Base-by-base conservation (phyloP, 768 basidiomycete species). In the Lentinus tigrinus region DNA sequence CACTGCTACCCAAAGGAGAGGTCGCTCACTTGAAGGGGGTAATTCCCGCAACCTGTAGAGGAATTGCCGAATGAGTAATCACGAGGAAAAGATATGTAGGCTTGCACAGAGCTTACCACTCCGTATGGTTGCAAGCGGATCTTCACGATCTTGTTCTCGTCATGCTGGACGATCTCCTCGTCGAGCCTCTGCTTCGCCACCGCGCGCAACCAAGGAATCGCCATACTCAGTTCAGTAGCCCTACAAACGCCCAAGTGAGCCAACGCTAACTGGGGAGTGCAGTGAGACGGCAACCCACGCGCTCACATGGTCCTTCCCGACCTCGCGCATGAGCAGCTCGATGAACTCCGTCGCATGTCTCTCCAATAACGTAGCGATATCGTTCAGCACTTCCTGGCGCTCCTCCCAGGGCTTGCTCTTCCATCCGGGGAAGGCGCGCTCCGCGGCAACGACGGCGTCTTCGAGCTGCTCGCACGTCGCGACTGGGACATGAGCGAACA, bases 391-490 rank as follows among this genome's bases (percentile, higher is more conserved):
- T 14, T 10, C 4, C 48, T 56, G 54, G n/a, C 59, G 54, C 21
- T 56, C 38, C 26, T 34, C 54, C 38, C 46, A 39, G 14, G 59
- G 48, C 19, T 37, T 56, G 17, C 48, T 47, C n/a, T 34, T 38
- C 59, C 59, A 61, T 4, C 54, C 34, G 7, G 59, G 59, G 44
- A 56, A 61, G 8, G 54, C 53, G n/a, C 17, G 21, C 21, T 37
- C 36, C 1, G 59, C 59, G 21, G 59, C 59, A 23, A 39, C 38
- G 47, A 61, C 27, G 27, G 59, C 42, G 10, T 42, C 47, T 16
- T 61, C 59, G 38, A 61, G 54, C 48, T 61, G 59, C 43, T 31
- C 59, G 24, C 39, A 34, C 16, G 47, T 50, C 2, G 59, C 55
- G 36, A 56, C 26, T 11, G 59, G 59, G 19, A 49, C 59, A 11